Percentiles rank a stretch among this genome's conserved stretches.
phyloP scores from a whole-genome alignment of 352 stramenopile genomes.

The Phytophthora palmivora region DNA sequence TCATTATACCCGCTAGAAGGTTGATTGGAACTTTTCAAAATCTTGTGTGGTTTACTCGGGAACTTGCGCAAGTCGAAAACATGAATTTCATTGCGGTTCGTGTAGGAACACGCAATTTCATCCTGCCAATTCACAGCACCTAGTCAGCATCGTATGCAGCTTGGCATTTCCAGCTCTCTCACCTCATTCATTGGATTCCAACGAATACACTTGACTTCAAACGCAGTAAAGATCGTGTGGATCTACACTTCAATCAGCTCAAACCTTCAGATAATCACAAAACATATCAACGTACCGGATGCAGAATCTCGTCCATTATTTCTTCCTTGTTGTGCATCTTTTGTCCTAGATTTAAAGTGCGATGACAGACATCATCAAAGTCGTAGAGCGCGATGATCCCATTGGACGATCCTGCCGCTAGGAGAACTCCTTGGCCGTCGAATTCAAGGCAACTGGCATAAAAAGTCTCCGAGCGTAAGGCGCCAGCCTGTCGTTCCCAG shows the following conservation, averaged over 20 bases:
- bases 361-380: slow-evolving; percentile 80
- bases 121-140: slow-evolving; percentile 42
- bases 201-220: slow-evolving; percentile 74
- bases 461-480: slow-evolving; percentile 40
- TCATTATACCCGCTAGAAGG: slow-evolving; percentile 83
- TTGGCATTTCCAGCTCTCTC: neutral
- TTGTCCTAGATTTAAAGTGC: slow-evolving; percentile 61
- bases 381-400: slow-evolving; percentile 79
- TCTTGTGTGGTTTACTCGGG: slow-evolving; percentile 57
- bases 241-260: slow-evolving; percentile 45
- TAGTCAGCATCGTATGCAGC: no score
- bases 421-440: slow-evolving; percentile 68
- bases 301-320: slow-evolving; percentile 28
- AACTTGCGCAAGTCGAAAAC: slow-evolving; percentile 83
- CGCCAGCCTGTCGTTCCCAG: slow-evolving; percentile 47
- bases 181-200: slow-evolving; percentile 84
- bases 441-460: slow-evolving; percentile 78
- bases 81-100: slow-evolving; percentile 77
- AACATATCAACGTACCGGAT: slow-evolving; percentile 37
- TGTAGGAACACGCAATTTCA: slow-evolving; percentile 77
- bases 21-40: slow-evolving; percentile 73
- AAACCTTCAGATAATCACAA: neutral
- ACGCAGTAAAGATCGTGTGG: slow-evolving; percentile 74
- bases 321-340: slow-evolving; percentile 18
- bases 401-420: slow-evolving; percentile 69